Percentiles rank a stretch among this genome's conserved stretches.
These are phyloP conservation scores for Mollisia scopiformis DNA, from an alignment of 2,329 filamentous ascomycete genomes.

Conservation along the genomic window DNA sequence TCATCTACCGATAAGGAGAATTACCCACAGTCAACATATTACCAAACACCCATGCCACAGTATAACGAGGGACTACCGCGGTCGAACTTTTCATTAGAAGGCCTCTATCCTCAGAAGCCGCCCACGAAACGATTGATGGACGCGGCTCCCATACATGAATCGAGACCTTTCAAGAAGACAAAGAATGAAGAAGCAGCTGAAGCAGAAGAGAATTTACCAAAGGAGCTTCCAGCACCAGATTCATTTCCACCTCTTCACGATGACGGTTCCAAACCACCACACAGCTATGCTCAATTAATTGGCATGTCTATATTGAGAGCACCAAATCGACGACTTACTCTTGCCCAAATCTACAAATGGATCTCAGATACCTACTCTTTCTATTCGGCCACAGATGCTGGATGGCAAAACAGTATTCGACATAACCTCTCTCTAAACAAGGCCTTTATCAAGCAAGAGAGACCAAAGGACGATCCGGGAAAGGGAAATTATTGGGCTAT, in stretches of 20 bases:
- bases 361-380: constrained; percentile 94
- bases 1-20: constrained; percentile 56
- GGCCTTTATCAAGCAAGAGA: constrained; percentile 92
- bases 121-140: constrained; percentile 70
- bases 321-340: constrained; percentile 78
- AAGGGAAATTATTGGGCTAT: constrained; percentile 99
- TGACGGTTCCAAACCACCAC: constrained; percentile 84
- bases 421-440: constrained; percentile 98
- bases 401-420: constrained; percentile 99
- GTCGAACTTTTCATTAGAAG: constrained; percentile 54
- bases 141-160: constrained; percentile 72
- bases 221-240: constrained; percentile 39
- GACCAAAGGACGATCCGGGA: constrained; percentile 94
- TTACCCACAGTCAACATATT: constrained; percentile 48
- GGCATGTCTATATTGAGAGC: constrained; percentile 95
- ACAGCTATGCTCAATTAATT: constrained; percentile 94
- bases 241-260: constrained; percentile 84
- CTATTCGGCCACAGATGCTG: constrained; percentile 81
- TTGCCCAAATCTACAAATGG: constrained; percentile 98
- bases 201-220: constrained; percentile 25
- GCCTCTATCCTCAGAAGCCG: constrained; percentile 52
- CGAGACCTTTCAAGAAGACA: constrained; percentile 67
- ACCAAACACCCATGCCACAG: constrained; percentile 47
- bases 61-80: constrained; percentile 24
- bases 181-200: constrained; percentile 61